Base-by-base conservation (phyloP, 352 stramenopile species). In the Phytophthora macrochlamydospora region DNA sequence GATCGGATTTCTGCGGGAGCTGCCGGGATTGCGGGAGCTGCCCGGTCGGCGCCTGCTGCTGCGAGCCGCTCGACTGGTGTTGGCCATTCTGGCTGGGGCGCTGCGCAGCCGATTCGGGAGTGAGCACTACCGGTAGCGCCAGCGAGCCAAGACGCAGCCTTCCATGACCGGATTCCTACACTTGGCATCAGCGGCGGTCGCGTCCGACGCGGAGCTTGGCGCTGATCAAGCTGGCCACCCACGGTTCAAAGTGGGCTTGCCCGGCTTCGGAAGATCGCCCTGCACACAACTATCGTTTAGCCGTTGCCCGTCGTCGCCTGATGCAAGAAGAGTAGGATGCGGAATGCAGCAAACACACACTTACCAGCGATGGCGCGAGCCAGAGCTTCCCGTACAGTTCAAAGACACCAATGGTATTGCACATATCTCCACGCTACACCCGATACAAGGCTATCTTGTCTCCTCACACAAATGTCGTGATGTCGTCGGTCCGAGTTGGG, bases 331-430 rank as follows among this genome's bases (percentile, higher is more conserved):
- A 67, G 59, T 62, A 60, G 58, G 51, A 72, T 37, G n/a, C n/a
- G 35, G 18, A 24, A 24, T 24, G 18, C 18, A 24, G 18, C 18
- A 31, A 46, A 51, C 7, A 3, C 11, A 30, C 5, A 60, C 7
- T 45, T 49, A 71, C 62, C 67, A 13, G 18, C 50, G 67, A 75
- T 75, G 67, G 18, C 68, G 56, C 67, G 18, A 65, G 55, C 42
- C 45, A 8, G 4, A 24, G 13, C 6, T 24, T 24, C 18, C 13
- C 43, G 9, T 62, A 43, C 37, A n/a, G 46, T 32, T 60, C 18
- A 51, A 44, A 48, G 44, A 61, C 37, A 56, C 14, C 59, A 51
- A 29, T 73, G 55, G 33, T 68, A 68, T 75, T 75, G 43, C 43
- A 54, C 56, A 67, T 3, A 33, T 56, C 43, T 32, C 54, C 37